These are phyloP conservation scores for Aspergillus floridensis DNA, from an alignment of 2,329 filamentous ascomycete genomes.

Conservation along the genomic window DNA sequence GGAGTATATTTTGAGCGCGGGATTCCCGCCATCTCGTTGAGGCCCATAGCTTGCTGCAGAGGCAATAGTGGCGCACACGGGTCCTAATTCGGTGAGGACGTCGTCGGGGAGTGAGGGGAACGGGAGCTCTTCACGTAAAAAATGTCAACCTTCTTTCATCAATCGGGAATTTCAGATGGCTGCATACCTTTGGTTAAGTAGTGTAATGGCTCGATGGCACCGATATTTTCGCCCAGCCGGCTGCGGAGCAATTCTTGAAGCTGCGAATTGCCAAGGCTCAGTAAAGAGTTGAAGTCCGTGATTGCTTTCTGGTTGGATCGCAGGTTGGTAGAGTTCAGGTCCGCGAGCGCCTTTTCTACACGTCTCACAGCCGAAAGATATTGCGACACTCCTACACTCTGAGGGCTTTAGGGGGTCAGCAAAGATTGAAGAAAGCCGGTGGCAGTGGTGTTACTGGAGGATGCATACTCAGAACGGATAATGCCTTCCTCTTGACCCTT, in stretches of 20 bases:
- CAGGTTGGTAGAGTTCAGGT: conserved; percentile 86
- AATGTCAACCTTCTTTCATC: conserved; percentile 21
- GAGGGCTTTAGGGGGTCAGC: conserved; percentile 53
- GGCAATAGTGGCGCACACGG: conserved; percentile 75
- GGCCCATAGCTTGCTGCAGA: conserved; percentile 56
- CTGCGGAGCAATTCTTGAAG: conserved; percentile 81
- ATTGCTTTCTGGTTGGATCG: conserved; percentile 89
- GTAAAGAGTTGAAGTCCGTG: conserved; percentile 70
- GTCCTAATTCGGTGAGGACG: conserved; percentile 68
- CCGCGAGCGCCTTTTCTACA: conserved; percentile 75
- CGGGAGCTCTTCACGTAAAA: conserved; percentile 51
- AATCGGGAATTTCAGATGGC: neutral
- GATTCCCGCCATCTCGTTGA: conserved; percentile 58
- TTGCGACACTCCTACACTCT: conserved; percentile 74
- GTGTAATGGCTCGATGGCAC: conserved; percentile 81
- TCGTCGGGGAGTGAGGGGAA: conserved; percentile 81
- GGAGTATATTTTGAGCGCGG: conserved; percentile 78
- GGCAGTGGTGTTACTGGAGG: neutral
- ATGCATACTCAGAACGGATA: conserved; percentile 69
- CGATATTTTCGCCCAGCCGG: conserved; percentile 73
- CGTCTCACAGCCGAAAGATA: conserved; percentile 90
- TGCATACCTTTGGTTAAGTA: conserved; percentile 79
- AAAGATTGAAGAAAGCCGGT: neutral
- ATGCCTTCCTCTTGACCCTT: conserved; percentile 90
- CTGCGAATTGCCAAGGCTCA: conserved; percentile 76